These are phyloP conservation scores for Omphalotus guepiniiformis DNA, from an alignment of 768 basidiomycete species.

Conservation along the genomic window DNA sequence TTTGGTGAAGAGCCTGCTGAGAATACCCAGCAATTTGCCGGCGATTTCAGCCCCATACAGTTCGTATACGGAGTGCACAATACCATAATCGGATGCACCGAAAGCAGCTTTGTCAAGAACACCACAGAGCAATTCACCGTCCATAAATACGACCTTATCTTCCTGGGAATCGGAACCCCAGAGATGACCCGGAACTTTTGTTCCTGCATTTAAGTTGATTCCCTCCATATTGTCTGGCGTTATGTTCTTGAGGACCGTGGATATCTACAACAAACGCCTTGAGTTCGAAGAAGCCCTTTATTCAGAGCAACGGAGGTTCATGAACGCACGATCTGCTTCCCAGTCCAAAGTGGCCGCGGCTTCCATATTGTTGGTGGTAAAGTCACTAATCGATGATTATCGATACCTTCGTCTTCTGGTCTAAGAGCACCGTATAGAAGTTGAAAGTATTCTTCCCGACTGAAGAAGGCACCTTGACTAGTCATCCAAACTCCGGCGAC, in stretches of 20 bases:
- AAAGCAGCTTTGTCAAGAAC: conserved; percentile 97
- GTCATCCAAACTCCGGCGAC: conserved; percentile 99
- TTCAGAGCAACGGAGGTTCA: neutral
- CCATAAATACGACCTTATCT: conserved; percentile 83
- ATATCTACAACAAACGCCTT: conserved; percentile 67
- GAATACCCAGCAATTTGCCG: conserved; percentile 86
- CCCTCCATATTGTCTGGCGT: conserved; percentile 77
- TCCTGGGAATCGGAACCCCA: conserved; percentile 83
- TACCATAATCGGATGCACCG: conserved; percentile 92
- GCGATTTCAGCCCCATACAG: conserved; percentile 88
- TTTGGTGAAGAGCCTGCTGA: conserved; percentile 94
- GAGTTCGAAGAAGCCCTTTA: conserved; percentile 1
- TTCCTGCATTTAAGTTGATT: conserved; percentile 78
- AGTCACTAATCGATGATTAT: conserved; percentile 64
- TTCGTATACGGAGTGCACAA: conserved; percentile 96
- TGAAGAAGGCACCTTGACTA: conserved; percentile 90
- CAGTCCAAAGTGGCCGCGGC: conserved; percentile 91
- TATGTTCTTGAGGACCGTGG: conserved; percentile 89
- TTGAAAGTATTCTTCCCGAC: conserved; percentile 94
- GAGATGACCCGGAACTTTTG: conserved; percentile 83
- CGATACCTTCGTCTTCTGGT: conserved; percentile 73
- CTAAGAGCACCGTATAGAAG: conserved; percentile 90
- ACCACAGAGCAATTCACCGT: conserved; percentile 91
- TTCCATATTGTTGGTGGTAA: conserved; percentile 92
- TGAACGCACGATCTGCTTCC: conserved; percentile 85